Base-by-base conservation (phyloP, 768 basidiomycete species). In the Kwoniella pini region DNA sequence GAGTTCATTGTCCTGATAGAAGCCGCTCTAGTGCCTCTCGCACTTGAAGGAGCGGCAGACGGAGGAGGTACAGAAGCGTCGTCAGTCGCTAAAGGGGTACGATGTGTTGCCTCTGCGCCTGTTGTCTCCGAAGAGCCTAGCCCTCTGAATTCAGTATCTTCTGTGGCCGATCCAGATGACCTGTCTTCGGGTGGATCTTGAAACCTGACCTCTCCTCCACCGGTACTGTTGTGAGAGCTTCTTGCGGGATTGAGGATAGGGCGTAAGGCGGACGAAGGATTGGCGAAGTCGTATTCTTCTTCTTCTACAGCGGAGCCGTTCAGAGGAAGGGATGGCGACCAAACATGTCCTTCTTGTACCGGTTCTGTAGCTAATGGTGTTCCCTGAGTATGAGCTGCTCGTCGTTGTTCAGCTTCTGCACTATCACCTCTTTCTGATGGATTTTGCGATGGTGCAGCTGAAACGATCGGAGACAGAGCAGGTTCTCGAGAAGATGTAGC, bases 401-500 rank as follows among this genome's bases (percentile, higher is more conserved):
- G 45, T 19, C 61, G 54, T 36, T 51, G 57, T 40, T 62, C 57
- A 4, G 64, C 62, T 39, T 63, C 64, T 26, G 67, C 65, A 38
- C 69, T 71, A 15, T 69, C 64, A n/a, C 50, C 67, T 36, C 72
- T 38, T 21, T 71, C 67, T 2, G 69, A 71, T 12, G 67, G n/a
- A 24, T 54, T 50, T 19, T 64, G 57, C 1, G 70, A 71, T 3
- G 65, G 53, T 3, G 67, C 62, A 2, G 69, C 73, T 0, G 73
- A 75, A 2, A 60, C 66, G 43, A 75, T 75, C 9, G 73, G 73
- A 15, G 70, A 68, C 6, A 71, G 44, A 6, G 36, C 55, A 11
- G 59, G 53, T 57, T 70, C 65, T 12, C 53, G 65, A 17, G 63
- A 27, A 19, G 33, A 22, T 33, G 55, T 22, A 17, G 44, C 36